These are phyloP conservation scores for Boletus tylopilopsis DNA, from an alignment of 768 basidiomycete genomes.

Conservation along the genomic window DNA sequence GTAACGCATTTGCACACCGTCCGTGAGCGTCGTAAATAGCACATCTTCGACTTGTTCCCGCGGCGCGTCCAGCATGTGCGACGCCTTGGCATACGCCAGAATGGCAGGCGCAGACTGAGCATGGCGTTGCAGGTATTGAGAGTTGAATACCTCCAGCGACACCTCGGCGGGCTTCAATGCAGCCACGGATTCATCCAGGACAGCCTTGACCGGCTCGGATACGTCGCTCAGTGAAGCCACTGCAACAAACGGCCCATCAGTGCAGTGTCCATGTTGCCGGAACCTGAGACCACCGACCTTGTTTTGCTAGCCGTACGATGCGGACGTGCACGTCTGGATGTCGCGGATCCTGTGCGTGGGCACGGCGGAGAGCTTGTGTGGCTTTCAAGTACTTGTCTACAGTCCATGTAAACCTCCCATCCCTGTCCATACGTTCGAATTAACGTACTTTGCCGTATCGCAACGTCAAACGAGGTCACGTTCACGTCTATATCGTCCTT, in stretches of 20 bases:
- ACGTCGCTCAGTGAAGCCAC: conserved; percentile 44
- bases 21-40: conserved; percentile 46
- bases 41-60: conserved; percentile 58
- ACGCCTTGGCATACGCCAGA: conserved; percentile 61
- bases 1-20: conserved; percentile 42
- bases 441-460: conserved; percentile 69
- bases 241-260: conserved; percentile 25
- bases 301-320: conserved; percentile 57
- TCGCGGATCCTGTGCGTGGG: conserved; percentile 48
- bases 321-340: conserved; percentile 71
- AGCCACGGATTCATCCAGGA: conserved; percentile 46
- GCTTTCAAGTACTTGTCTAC: conserved; percentile 83
- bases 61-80: conserved; percentile 43
- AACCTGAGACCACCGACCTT: conserved; percentile 36
- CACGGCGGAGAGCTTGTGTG: conserved; percentile 57
- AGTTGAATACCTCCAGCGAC: conserved; percentile 65
- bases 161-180: conserved; percentile 54
- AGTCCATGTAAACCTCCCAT: not conserved
- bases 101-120: conserved; percentile 48
- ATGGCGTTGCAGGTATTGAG: conserved; percentile 69
- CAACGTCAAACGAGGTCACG: conserved; percentile 76
- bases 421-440: not conserved
- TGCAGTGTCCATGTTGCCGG: not conserved
- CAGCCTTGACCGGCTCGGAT: conserved; percentile 44
- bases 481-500: conserved; percentile 62